Base-by-base conservation (phyloP, 495 filamentous ascomycete species). In the Entonaema liquescens region DNA sequence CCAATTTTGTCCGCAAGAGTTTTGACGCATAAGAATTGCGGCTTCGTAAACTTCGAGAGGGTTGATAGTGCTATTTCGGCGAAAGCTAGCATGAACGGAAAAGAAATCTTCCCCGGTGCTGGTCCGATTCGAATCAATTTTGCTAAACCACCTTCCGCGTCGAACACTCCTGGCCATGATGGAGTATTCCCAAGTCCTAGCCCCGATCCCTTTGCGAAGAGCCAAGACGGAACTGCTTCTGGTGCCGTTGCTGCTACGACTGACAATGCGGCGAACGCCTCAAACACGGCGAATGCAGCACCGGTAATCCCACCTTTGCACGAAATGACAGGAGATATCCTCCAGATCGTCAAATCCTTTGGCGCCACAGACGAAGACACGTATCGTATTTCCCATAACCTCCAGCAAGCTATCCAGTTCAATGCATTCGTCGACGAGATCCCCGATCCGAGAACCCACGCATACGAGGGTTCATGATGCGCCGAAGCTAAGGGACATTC, bases 1-100 rank as follows among this genome's bases (percentile, higher is more conserved):
- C 89, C 91, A 23, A 97, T 99, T 73, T 89, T 94, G 71, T 97
- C 95, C 15, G 94, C 93, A 36, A 86, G 95, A 65, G 96, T 99
- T 13, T 84, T 99, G 68, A 97, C 95, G 12, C 95, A 99, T 83
- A 99, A 99, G 87, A 98, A 97, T 76, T 99, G 95, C 78, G 95
- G 95, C 5, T 99, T 99, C 73, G 94, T 99, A 76, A 99, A 99
- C 79, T 99, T 97, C 72, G 93, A 98, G 81, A 88, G 87, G 70
- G 78, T 94, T 25, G 92, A 97, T 33, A 96, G 92, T 75, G 96
- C 95, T 52, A 91, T 97, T 29, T 87, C 92, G 60, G 96, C 95
- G 4, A 96, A 92, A 75, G 88, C 88, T 19, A 83, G 89, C 75
- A 89, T 97, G 77, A 97, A 98, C 74, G 94, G 94, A 67, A 97